Base-by-base conservation (phyloP, 495 filamentous ascomycete genomes). In the Xylaria longipes region DNA sequence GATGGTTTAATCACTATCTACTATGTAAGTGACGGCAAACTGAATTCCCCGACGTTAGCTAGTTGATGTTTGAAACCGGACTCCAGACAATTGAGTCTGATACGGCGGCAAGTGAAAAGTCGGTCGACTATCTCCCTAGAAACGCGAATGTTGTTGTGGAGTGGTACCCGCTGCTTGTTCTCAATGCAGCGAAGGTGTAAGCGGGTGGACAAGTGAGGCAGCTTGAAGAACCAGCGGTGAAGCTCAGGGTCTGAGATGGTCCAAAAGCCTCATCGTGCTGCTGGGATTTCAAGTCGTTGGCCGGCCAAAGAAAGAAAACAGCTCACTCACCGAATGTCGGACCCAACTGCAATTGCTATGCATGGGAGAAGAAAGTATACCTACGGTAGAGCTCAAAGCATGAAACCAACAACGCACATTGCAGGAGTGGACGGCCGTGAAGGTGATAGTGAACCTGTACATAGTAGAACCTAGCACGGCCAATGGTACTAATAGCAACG, bases 101-200 rank as follows among this genome's bases (percentile, higher is more conserved):
- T 37, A 43, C 45, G 27, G 52, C 25, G 20, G 20, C 15, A n/a
- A 35, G 31, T 27, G 35, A 71, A 72, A 72, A 72, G 70, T 72
- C 70, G 70, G 70, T 72, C 70, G 70, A 56, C 41, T 35, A 63
- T 72, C 64, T 63, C 70, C 70, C 37, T 57, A 62, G 70, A 71
- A 67, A 71, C 70, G 37, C 20, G 52, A 48, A 33, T 68, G 52
- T 63, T 72, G 64, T 45, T 61, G 70, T 72, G 64, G 70, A 72
- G 70, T 62, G 70, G 70, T 72, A 67, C 56, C 70, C 64, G 70
- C 70, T 29, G 45, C 50, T 68, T 50, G 33, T 63, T 68, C 62
- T 65, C 27, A 63, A 65, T 71, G 61, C 57, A 71, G 58, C 60
- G 46, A 70, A 54, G 62, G 62, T 71, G 61, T 66, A 65, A 39